A percentile compares a stretch with the other conserved stretches of the same genome.
Evolutionary conservation across 140 eudicot species (phyloP).

Genomic region (Oenanthe javanica): DNA sequence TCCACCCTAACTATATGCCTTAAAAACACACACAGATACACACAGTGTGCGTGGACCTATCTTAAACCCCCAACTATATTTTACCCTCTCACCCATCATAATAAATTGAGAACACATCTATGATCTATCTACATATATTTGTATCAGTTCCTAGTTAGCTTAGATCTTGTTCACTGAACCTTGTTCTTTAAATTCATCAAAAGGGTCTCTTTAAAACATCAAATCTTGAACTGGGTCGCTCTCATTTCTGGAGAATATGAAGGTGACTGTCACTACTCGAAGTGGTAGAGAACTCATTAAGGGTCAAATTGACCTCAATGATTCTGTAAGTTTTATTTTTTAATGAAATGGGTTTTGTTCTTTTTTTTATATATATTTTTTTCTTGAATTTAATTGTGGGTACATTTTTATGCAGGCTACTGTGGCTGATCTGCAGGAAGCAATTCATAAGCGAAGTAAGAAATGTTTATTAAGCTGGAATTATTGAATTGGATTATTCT

Average conservation of each 20-base stretch:
- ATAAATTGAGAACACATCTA: not conserved
- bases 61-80: constrained; percentile 12
- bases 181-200: not conserved
- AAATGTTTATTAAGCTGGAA: not conserved
- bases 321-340: constrained; percentile 46
- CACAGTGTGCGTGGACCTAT: not conserved
- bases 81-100: not conserved
- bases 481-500: not conserved
- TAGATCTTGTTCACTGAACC: constrained; percentile 1
- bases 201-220: not conserved
- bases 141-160: not conserved
- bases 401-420: constrained; percentile 46
- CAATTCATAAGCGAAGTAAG: constrained; percentile 81
- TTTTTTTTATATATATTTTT: not conserved
- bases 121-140: not conserved
- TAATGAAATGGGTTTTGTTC: not conserved
- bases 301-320: constrained; percentile 75
- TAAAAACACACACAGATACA: not conserved
- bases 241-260: constrained; percentile 38
- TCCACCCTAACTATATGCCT: constrained; percentile 13
- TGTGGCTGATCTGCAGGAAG: constrained; percentile 97
- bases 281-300: constrained; percentile 84
- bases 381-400: constrained; percentile 1
- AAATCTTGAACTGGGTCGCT: constrained; percentile 3
- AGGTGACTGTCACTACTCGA: constrained; percentile 70